A percentile compares a stretch with the other conserved stretches of the same genome.
Conservation (phyloP, 805 yeast genomes). For the Yueomyces sp. region DNA sequence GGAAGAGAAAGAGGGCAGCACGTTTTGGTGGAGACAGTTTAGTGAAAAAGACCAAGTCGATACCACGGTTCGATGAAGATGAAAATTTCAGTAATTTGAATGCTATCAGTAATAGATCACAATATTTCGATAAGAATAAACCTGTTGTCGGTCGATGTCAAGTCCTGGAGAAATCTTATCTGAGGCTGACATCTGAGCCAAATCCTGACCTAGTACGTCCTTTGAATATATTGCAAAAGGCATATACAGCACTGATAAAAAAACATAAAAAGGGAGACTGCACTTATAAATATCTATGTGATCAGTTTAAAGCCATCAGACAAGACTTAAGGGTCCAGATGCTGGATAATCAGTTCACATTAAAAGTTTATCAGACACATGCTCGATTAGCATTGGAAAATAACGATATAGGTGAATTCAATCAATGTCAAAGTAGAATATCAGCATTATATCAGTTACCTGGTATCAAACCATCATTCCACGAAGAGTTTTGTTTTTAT, state of each 20-base stretch:
- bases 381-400: constrained; percentile 77
- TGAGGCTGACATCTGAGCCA: constrained; percentile 83
- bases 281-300: constrained; percentile 65
- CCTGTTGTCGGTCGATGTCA: constrained; percentile 51
- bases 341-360: constrained; percentile 63
- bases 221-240: constrained; percentile 38
- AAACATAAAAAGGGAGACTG: constrained; percentile 38
- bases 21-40: constrained; percentile 15
- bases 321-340: constrained; percentile 92
- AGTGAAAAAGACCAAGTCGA: constrained; percentile 2
- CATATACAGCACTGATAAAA: constrained; percentile 39
- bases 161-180: constrained; percentile 60
- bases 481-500: constrained; percentile 57
- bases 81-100: constrained; percentile 16
- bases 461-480: constrained; percentile 25
- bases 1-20: constrained; percentile 24
- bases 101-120: constrained; percentile 21
- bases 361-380: constrained; percentile 71
- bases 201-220: constrained; percentile 80
- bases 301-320: constrained; percentile 82
- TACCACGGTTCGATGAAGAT: constrained; percentile 4
- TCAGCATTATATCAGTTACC: constrained; percentile 42
- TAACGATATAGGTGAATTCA: constrained; percentile 83
- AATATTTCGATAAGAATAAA: constrained; percentile 21
- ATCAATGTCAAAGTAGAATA: constrained; percentile 84